A percentile compares a stretch with the other conserved stretches of the same genome.
phyloP scores from a whole-genome alignment of 345 rosid genomes.

The Eucalyptus viminalis region DNA sequence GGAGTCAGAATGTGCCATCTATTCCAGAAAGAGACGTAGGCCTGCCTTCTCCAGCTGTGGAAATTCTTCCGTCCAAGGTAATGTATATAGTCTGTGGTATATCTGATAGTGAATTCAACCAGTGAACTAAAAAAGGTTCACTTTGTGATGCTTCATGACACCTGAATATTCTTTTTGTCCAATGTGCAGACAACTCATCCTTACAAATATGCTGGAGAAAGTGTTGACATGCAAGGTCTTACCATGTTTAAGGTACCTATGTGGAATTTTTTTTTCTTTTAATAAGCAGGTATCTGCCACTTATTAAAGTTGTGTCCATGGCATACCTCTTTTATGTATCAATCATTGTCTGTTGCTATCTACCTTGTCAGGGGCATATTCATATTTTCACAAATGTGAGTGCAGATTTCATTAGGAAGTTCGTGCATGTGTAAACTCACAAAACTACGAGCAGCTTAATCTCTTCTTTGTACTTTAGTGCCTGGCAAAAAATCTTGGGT shows the following conservation, averaged over 20 bases:
- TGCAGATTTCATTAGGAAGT: no score
- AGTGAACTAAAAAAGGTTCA: not conserved
- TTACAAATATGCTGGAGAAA: slow-evolving; percentile 58
- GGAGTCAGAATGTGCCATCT: slow-evolving; percentile 41
- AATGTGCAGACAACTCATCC: slow-evolving; percentile 44
- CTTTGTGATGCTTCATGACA: not conserved
- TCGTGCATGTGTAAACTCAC: no score
- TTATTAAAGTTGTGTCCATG: no score
- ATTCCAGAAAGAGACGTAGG: slow-evolving; percentile 56
- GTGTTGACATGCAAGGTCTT: slow-evolving; percentile 52
- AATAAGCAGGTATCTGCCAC: no score
- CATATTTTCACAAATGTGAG: no score
- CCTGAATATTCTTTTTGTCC: not conserved
- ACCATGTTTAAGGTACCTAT: not conserved
- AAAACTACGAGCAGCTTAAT: no score
- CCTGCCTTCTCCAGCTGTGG: slow-evolving; percentile 76
- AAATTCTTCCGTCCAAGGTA: slow-evolving; percentile 88
- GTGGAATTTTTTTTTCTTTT: no score
- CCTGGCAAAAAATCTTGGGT: no score
- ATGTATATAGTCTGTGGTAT: not conserved
- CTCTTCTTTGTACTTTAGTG: no score
- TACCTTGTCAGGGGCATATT: no score
- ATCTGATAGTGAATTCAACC: not conserved
- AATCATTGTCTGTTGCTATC: no score
- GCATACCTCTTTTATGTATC: no score